These are phyloP conservation scores for Pyrenophora seminiperda DNA, from an alignment of 2,329 filamentous ascomycete species.

Conservation along the genomic window DNA sequence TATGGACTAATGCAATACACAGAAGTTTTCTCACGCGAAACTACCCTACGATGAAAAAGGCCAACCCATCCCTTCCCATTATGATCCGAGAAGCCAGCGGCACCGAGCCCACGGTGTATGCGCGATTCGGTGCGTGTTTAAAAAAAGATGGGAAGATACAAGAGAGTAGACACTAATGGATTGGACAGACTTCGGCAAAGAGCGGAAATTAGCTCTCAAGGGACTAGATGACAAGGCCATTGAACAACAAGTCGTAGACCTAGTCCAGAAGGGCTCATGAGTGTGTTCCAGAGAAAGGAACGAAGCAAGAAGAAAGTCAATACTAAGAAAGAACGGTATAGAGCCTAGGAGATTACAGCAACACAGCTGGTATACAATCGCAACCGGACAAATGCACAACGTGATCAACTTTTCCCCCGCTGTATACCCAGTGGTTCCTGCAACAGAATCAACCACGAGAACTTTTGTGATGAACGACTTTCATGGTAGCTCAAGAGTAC, in stretches of 20 bases:
- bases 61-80: conserved; percentile 93
- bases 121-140: conserved; percentile 83
- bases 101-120: conserved; percentile 83
- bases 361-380: conserved; percentile 1
- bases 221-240: conserved; percentile 74
- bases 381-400: background rate
- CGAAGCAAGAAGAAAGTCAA: background rate
- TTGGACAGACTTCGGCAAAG: conserved; percentile 65
- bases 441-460: no score
- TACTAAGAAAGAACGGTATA: background rate
- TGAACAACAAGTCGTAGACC: conserved; percentile 67
- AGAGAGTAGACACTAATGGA: background rate
- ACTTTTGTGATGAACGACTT: no score
- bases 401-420: background rate
- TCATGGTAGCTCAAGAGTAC: no score
- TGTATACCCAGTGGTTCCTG: no score
- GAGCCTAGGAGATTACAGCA: background rate
- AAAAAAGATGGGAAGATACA: background rate
- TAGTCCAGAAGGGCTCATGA: conserved; percentile 57
- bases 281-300: background rate
- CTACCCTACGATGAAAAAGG: conserved; percentile 99
- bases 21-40: conserved; percentile 89
- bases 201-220: conserved; percentile 67
- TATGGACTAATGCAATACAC: conserved; percentile 8
- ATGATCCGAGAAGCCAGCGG: conserved; percentile 90